phyloP scores from a whole-genome alignment of 495 filamentous ascomycete species.

The Corynascus novoguineensis region DNA sequence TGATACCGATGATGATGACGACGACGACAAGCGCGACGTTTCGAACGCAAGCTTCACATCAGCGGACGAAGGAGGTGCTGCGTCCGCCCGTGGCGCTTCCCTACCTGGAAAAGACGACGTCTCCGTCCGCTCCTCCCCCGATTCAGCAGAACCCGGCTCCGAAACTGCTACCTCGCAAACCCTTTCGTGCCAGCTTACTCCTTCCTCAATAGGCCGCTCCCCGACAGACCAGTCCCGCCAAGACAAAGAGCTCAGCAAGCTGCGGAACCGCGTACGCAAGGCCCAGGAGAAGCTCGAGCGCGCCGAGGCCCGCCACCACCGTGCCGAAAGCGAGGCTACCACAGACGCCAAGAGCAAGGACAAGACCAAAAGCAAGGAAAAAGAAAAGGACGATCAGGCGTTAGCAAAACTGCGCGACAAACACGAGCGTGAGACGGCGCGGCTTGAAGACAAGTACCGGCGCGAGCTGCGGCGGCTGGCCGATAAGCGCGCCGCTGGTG shows the following conservation, averaged over 20 bases:
- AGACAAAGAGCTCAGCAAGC: conserved; percentile 70
- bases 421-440: conserved; percentile 54
- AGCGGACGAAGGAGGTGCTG: conserved; percentile 31
- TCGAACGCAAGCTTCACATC: conserved; percentile 45
- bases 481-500: conserved; percentile 53
- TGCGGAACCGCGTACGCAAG: conserved; percentile 63
- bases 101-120: conserved; percentile 17
- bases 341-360: background rate
- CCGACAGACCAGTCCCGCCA: conserved; percentile 41
- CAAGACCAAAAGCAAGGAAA: background rate
- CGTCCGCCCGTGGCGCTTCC: conserved; percentile 9
- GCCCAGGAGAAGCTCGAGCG: conserved; percentile 63
- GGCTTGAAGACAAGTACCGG: conserved; percentile 60
- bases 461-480: conserved; percentile 59
- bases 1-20: conserved; percentile 28
- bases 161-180: conserved; percentile 11
- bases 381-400: conserved; percentile 41
- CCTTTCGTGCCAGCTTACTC: background rate
- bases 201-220: conserved; percentile 19
- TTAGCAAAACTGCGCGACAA: conserved; percentile 52
- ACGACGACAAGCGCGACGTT: conserved; percentile 31
- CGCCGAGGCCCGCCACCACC: conserved; percentile 36
- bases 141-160: conserved; percentile 22
- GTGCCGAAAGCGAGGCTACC: background rate
- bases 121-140: conserved; percentile 23